Percentiles rank a stretch among this genome's conserved stretches.
phyloP scores from a whole-genome alignment of 352 stramenopile species.

The Phytopythium cucurbitacearum region DNA sequence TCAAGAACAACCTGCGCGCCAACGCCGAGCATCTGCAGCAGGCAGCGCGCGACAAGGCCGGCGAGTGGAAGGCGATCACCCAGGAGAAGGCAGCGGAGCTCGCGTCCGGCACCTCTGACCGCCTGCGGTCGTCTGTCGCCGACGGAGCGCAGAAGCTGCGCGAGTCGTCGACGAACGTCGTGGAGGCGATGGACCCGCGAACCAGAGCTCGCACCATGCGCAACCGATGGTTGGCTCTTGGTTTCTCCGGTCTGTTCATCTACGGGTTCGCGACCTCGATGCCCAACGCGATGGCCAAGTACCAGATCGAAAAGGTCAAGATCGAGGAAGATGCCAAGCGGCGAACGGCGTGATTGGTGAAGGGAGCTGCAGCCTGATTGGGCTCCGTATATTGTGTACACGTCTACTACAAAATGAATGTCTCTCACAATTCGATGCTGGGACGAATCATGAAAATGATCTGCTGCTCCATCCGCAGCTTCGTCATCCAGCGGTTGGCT shows the following conservation, averaged over 20 bases:
- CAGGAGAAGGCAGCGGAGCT: constrained; percentile 21
- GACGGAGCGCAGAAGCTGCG: constrained; percentile 44
- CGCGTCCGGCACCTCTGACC: constrained; percentile 26
- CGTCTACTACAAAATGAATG: no score
- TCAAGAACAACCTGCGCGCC: constrained; percentile 44
- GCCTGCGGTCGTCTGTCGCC: constrained; percentile 26
- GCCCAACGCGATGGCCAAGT: constrained; percentile 64
- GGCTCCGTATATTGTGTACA: no score
- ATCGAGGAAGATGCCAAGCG: constrained; percentile 47
- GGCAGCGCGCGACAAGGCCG: constrained; percentile 30
- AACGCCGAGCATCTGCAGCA: constrained; percentile 29
- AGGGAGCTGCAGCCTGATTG: constrained; percentile 1
- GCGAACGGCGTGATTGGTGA: constrained; percentile 8
- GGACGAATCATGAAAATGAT: no score
- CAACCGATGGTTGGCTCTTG: constrained; percentile 57
- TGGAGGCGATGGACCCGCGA: constrained; percentile 52
- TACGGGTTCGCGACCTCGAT: constrained; percentile 69
- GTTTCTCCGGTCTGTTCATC: constrained; percentile 59
- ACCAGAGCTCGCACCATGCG: constrained; percentile 27
- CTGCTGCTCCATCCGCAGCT: no score
- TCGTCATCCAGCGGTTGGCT: neutral
- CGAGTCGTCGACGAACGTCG: constrained; percentile 38
- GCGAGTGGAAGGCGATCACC: constrained; percentile 16
- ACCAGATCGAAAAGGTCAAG: constrained; percentile 55
- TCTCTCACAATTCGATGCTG: no score